Base-by-base conservation (phyloP, 2,329 filamentous ascomycete genomes). In the Pyricularia pennisetigena region DNA sequence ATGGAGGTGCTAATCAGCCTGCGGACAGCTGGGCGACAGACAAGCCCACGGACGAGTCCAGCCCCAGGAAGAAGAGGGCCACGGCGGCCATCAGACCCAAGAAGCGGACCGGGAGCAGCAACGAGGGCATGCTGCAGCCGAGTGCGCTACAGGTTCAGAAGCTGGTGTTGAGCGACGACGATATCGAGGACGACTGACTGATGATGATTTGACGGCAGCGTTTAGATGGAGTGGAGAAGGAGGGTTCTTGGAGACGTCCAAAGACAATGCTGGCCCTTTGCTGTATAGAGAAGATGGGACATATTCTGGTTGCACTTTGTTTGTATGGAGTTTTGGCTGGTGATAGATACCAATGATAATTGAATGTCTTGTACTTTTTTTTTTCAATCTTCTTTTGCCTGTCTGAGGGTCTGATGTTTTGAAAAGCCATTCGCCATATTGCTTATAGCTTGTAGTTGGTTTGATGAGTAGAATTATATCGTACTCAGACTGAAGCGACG, bases 161-260 rank as follows among this genome's bases (percentile, higher is more conserved):
- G 73, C 78, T 94, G 71, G 86, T 92, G 63, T 79, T 94, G 59
- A 92, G 89, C 72, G 92, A 95, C 74, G 92, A 95, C 78, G 92
- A 95, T 80, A 94, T 95, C 75, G 90, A 93, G 76, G 91, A 94
- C 73, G 81, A 85, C 7, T 67, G 54, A 67, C 9, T 59, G 29
- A 29, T 59, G 29, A 29, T 64, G 20, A 30, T 64, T 63, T 24
- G 61, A 30, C 28, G 28, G 20, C 14, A 28, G 20, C 41, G 20
- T 41, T 41, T 41, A 2, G 30, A 32, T 32, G 30, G 32, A 6
- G 6, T 8, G 2, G 16, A 49, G n/a, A 2, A 10, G 41, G n/a
- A 16, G 41, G 20, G 16, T 49, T 49, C 9, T 49, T 20, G 16
- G 41, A 49, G 41, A 49, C 20, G 16, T n/a, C 16, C 41, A n/a